Base-by-base conservation (phyloP, 352 stramenopile genomes). In the Phytophthora europaea region DNA sequence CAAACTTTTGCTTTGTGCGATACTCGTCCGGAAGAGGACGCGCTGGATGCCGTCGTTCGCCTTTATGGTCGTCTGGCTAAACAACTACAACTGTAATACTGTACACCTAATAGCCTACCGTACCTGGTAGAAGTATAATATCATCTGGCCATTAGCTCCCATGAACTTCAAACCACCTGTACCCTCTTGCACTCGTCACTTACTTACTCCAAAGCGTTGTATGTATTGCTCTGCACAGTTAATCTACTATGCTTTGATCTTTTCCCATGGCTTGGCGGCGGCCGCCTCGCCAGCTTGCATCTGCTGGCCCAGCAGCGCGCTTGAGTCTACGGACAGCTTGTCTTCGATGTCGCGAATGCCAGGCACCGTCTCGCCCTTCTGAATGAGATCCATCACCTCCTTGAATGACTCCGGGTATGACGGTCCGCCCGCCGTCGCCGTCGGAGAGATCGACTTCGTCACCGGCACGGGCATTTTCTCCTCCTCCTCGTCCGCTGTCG, bases 291-390 rank as follows among this genome's bases (percentile, higher is more conserved):
- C 38, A 18, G 38, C n/a, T 50, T 76, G 66, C 62, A 61, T 73
- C 50, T 68, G 62, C 36, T 79, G 52, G 47, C 38, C 60, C n/a
- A 84, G 48, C 13, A 84, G 53, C 48, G 51, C 50, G 22, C 50
- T 78, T 15, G 86, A 73, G 56, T 94, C 86, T n/a, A 87, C 78
- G 0, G 87, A 94, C 33, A 94, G 48, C 34, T 89, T 90, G 54
- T 94, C 84, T 33, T 94, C 84, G 33, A 94, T 92, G 23, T 92
- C 78, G 20, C 87, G 83, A 65, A 94, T 92, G 6, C 85, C 87
- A 5, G 87, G 85, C n/a, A 94, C 85, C 10, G 72, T 78, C 59
- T 93, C 87, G 13, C 85, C 85, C 67, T 90, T 90, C 62, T 92
- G 85, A 47, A 94, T 75, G 68, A 92, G 76, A 70, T 89, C 80